A percentile compares a stretch with the other conserved stretches of the same genome.
Conservation (phyloP, 306 rosid species). For the Senna tora region DNA sequence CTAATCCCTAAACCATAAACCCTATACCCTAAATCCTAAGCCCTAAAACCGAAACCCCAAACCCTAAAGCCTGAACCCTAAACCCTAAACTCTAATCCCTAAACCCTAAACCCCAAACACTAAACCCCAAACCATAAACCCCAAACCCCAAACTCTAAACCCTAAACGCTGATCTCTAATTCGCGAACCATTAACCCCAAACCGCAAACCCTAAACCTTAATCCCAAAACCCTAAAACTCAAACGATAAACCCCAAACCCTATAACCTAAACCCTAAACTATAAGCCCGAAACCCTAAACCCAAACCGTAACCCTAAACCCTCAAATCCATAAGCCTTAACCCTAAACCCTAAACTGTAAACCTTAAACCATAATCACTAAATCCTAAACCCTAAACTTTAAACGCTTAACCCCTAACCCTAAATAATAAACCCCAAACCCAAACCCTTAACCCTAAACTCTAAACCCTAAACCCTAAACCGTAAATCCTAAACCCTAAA, state of each 20-base stretch:
- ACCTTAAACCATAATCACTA: too few relatives aligned
- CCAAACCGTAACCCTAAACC: slow-evolving; percentile 17
- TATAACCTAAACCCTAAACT: background rate
- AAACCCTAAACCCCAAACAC: slow-evolving; percentile 11
- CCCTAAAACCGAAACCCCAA: slow-evolving; percentile 10
- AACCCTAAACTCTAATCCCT: background rate
- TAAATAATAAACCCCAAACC: background rate
- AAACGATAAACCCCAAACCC: too few relatives aligned
- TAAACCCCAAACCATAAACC: slow-evolving; percentile 5
- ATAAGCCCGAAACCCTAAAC: background rate
- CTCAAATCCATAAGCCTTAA: too few relatives aligned
- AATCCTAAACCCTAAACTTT: too few relatives aligned
- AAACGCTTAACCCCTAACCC: too few relatives aligned
- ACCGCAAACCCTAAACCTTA: too few relatives aligned
- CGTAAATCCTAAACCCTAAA: slow-evolving; percentile 6
- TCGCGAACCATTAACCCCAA: too few relatives aligned
- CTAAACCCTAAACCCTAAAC: slow-evolving; percentile 8
- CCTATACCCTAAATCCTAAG: slow-evolving; percentile 15
- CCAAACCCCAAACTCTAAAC: background rate
- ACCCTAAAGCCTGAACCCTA: slow-evolving; percentile 3
- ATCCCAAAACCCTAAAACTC: too few relatives aligned
- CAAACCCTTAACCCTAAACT: slow-evolving; percentile 10
- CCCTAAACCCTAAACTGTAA: too few relatives aligned
- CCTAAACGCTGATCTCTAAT: too few relatives aligned
- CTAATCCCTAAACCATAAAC: slow-evolving; percentile 14